phyloP scores from a whole-genome alignment of 768 basidiomycete genomes.

The Tulasnella sp. region DNA sequence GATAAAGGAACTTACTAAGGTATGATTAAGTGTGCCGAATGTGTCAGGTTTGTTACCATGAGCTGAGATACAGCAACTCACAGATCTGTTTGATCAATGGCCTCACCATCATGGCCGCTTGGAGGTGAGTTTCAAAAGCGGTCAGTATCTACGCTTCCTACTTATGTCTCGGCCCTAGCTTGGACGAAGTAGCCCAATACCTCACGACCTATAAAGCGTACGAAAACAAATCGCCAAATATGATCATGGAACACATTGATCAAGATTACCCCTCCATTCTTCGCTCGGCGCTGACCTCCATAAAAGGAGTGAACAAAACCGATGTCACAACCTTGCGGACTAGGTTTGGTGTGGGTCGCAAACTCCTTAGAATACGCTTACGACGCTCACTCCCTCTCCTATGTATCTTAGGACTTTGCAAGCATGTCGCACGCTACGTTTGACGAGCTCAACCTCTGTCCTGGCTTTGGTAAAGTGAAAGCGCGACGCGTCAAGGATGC shows the following conservation, averaged over 20 bases:
- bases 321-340: conserved; percentile 88
- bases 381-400: neutral
- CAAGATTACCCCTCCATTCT: conserved; percentile 78
- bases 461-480: conserved; percentile 91
- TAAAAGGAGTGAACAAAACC: conserved; percentile 93
- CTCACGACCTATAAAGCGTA: conserved; percentile 85
- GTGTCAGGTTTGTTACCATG: no score
- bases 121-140: conserved; percentile 48
- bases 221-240: conserved; percentile 84
- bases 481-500: conserved; percentile 84
- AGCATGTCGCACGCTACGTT: conserved; percentile 63
- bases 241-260: conserved; percentile 91
- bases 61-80: conserved; percentile 1
- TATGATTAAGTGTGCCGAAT: conserved; percentile 21
- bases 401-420: conserved; percentile 59
- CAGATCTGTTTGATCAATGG: conserved; percentile 85
- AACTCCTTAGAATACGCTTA: neutral
- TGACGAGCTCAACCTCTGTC: conserved; percentile 69
- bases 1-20: conserved; percentile 88
- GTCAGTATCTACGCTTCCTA: neutral
- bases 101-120: conserved; percentile 84
- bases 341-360: conserved; percentile 73
- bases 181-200: conserved; percentile 88
- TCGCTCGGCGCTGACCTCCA: conserved; percentile 71
- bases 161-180: conserved; percentile 35